These are phyloP conservation scores for Ophidiomyces ophidiicola DNA, from an alignment of 2,329 filamentous ascomycete genomes.

Conservation along the genomic window DNA sequence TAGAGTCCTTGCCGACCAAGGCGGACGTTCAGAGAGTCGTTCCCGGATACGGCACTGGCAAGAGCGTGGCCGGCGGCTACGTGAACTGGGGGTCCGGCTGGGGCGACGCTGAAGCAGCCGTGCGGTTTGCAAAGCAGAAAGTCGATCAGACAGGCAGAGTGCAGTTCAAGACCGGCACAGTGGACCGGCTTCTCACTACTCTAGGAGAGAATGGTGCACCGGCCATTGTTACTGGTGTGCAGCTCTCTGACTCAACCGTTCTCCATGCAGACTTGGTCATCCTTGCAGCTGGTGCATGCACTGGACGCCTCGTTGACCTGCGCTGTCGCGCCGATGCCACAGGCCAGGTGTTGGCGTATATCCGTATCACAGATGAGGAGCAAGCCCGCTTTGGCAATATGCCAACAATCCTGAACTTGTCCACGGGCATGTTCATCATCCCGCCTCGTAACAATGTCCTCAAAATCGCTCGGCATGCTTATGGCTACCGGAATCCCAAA, in stretches of 20 bases:
- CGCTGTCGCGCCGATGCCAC: slow-evolving; percentile 65
- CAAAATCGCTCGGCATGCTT: slow-evolving; percentile 58
- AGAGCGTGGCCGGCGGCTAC: slow-evolving; percentile 32
- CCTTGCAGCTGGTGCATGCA: slow-evolving; percentile 81
- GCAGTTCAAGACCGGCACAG: slow-evolving; percentile 26
- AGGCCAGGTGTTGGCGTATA: slow-evolving; percentile 68
- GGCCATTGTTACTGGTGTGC: slow-evolving; percentile 36
- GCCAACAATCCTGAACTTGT: slow-evolving; percentile 49
- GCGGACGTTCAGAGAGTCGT: slow-evolving; percentile 26
- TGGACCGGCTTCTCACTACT: slow-evolving; percentile 25
- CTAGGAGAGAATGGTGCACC: not conserved
- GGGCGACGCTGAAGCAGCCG: slow-evolving; percentile 33
- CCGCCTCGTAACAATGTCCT: slow-evolving; percentile 45
- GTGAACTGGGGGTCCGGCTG: slow-evolving; percentile 38
- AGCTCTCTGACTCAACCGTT: slow-evolving; percentile 37
- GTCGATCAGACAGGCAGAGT: slow-evolving; percentile 30
- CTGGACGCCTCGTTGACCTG: slow-evolving; percentile 62
- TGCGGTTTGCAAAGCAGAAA: slow-evolving; percentile 28
- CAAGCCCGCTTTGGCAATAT: slow-evolving; percentile 50
- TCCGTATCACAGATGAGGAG: slow-evolving; percentile 61
- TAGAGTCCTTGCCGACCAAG: slow-evolving; percentile 25
- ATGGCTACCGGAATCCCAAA: slow-evolving; percentile 47
- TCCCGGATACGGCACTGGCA: slow-evolving; percentile 25
- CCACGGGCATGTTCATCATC: slow-evolving; percentile 43
- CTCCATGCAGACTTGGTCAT: slow-evolving; percentile 60